These are phyloP conservation scores for Pestalotiopsis sp. DNA, from an alignment of 2,329 filamentous ascomycete species.

Conservation along the genomic window DNA sequence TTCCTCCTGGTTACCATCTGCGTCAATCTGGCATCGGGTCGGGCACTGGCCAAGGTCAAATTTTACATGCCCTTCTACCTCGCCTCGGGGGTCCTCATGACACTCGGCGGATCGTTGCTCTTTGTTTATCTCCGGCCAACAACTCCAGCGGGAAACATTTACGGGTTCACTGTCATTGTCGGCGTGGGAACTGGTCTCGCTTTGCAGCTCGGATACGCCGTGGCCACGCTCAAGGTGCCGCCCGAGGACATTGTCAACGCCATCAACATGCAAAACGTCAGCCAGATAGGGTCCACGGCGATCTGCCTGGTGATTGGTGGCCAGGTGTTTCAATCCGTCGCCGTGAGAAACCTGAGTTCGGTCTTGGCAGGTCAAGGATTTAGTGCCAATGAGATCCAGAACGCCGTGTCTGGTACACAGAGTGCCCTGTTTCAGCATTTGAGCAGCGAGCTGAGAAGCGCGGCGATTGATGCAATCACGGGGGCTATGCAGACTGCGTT, in stretches of 20 bases:
- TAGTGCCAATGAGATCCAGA: slow-evolving; percentile 1
- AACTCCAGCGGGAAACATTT: slow-evolving; percentile 27
- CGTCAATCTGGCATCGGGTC: slow-evolving; percentile 29
- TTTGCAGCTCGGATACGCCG: slow-evolving; percentile 29
- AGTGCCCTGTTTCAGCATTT: neutral
- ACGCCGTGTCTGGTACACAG: neutral
- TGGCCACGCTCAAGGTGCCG: slow-evolving; percentile 26
- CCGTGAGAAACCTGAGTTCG: slow-evolving; percentile 3
- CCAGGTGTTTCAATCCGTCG: slow-evolving; percentile 28
- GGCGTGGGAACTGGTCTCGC: slow-evolving; percentile 37
- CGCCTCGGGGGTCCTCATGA: slow-evolving; percentile 34
- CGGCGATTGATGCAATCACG: slow-evolving; percentile 3
- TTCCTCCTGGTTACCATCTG: slow-evolving; percentile 39
- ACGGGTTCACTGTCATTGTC: slow-evolving; percentile 40
- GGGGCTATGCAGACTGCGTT: slow-evolving; percentile 1
- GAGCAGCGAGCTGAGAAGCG: neutral
- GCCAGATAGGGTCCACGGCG: slow-evolving; percentile 26
- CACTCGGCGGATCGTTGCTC: slow-evolving; percentile 38
- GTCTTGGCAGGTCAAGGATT: slow-evolving; percentile 5
- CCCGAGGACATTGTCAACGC: slow-evolving; percentile 19
- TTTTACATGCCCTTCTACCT: slow-evolving; percentile 43
- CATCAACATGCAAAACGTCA: slow-evolving; percentile 30
- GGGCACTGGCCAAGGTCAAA: slow-evolving; percentile 22
- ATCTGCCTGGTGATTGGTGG: slow-evolving; percentile 22
- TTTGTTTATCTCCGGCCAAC: slow-evolving; percentile 6